Evolutionary conservation across 2,329 filamentous ascomycete genomes (phyloP).

Genomic region (Ophiostoma triangulosporum): DNA sequence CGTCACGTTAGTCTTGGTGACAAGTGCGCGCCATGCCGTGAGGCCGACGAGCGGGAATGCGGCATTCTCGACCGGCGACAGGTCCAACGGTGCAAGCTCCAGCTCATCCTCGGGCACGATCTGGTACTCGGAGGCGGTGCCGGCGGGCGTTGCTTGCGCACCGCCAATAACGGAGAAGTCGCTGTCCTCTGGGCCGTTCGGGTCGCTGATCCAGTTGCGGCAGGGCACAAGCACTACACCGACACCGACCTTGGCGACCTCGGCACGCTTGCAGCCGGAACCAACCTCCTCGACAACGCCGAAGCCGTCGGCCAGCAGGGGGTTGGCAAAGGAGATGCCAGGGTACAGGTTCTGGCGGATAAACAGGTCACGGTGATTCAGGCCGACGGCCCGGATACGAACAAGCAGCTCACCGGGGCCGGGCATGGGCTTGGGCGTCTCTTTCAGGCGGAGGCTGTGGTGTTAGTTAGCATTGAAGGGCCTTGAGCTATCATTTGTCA

Average conservation of each 20-base stretch:
- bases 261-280: constrained; percentile 23
- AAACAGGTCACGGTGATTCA: constrained; percentile 94
- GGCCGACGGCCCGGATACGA: constrained; percentile 61
- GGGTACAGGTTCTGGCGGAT: constrained; percentile 88
- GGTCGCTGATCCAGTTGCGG: constrained; percentile 59
- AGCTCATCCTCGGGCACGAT: constrained; percentile 58
- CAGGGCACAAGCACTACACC: constrained; percentile 68
- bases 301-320: constrained; percentile 71
- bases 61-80: constrained; percentile 62
- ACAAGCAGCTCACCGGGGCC: constrained; percentile 58
- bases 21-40: constrained; percentile 76
- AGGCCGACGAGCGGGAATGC: constrained; percentile 74
- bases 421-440: constrained; percentile 48
- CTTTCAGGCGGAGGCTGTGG: constrained; percentile 43
- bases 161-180: constrained; percentile 56
- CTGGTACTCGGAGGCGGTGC: constrained; percentile 63
- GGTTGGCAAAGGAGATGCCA: constrained; percentile 62
- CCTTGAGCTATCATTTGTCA: neutral
- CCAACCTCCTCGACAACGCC: constrained; percentile 59
- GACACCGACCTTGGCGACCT: constrained; percentile 39
- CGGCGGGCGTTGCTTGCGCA: constrained; percentile 48
- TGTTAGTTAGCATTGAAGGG: neutral
- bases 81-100: constrained; percentile 60
- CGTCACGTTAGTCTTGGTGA: constrained; percentile 47
- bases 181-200: constrained; percentile 57